Base-by-base conservation (phyloP, 78 protist species). In the Guillardia theta region DNA sequence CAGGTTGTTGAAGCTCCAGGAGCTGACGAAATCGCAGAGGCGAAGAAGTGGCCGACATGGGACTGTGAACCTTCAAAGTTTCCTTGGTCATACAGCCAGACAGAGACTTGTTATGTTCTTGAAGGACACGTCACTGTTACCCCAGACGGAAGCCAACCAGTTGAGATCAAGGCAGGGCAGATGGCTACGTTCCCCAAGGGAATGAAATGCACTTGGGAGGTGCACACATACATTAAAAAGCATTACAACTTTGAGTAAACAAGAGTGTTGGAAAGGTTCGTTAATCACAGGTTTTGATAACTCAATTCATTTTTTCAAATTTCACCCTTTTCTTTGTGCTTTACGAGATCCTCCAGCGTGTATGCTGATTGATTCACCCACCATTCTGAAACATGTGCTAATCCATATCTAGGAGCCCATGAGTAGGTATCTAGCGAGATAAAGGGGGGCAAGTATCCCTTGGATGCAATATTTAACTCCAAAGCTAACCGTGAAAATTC, bases 141-240 rank as follows among this genome's bases (percentile, higher is more conserved):
- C 0, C 87, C 87, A 3, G 22, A 70, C 5, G 87, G 87, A 36
- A 43, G 87, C 27, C 1, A 27, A 22, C 41, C 87, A 21, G 87
- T 70, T 10, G 87, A 70, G 41, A 70, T 70, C 87, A 70, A 70
- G 41, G 87, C 33, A 21, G 87, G 87, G 1, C 47, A 70, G 27
- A 36, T 22, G 45, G 87, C 41, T 15, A 70, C 87, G 33, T 70
- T 70, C 41, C 87, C 87, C 4, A 1, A 27, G 22, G 87, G 87
- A 10, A 70, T 70, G 87, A 70, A 24, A 10, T 70, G 87, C 44
- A 70, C 87, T 10, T 70, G 87, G 87, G 87, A 70, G 87, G 87
- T 70, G 44, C 87, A 70, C 37, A 43, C n/a, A 24, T 24, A 24
- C 5, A 36, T 70, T 27, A 15, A 36, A 36, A 70, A 70, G 87